Evolutionary conservation across 352 stramenopile species (phyloP), one percentile per base, ranked within the genome.

Genomic region (Globisporangium irregulare): DNA sequence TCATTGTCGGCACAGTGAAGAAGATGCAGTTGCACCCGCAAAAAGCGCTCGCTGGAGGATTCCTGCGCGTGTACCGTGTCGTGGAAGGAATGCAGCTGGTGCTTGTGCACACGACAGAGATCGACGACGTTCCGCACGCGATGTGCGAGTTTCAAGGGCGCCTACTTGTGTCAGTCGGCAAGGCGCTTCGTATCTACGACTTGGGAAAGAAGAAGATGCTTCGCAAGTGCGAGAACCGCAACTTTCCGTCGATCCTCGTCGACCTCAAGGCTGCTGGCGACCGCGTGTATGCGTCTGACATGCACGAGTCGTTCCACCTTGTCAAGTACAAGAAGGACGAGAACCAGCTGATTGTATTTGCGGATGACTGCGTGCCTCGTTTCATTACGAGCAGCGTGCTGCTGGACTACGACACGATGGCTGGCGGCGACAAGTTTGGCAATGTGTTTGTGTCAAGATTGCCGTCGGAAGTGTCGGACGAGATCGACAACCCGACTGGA

Each of bases 151-250:
- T 99, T 76, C 95, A 99, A 71, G 97, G 97, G 24, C 84, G 97
- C 24, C 78, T 99, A 24, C 82, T 99, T 22, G 97, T 99, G 14
- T 98, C 97, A 20, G 90, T 99, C n/a, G 98, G 98, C 9, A 89
- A 88, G 50, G 92, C 83, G 27, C 78, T 99, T 0, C 90, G 97
- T 32, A 94, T 99, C n/a, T 99, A 99, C 80, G 98, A 99, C 70
- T 81, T 99, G 55, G 98, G 98, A 64, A 99, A 99, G 84, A 98
- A 98, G 54, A 99, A 99, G 73, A 87, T 99, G 72, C 77, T 99
- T 34, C 95, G 97, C 74, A 99, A 99, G 86, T 99, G 97, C 69
- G 97, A 99, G 81, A 97, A 97, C 68, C 93, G 92, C 67, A 93
- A 91, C 34, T 97, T 98, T 68, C 91, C 93, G 34, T 95, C 92